Base-by-base conservation (phyloP, 305 asterid genomes). In the Vinca major region DNA sequence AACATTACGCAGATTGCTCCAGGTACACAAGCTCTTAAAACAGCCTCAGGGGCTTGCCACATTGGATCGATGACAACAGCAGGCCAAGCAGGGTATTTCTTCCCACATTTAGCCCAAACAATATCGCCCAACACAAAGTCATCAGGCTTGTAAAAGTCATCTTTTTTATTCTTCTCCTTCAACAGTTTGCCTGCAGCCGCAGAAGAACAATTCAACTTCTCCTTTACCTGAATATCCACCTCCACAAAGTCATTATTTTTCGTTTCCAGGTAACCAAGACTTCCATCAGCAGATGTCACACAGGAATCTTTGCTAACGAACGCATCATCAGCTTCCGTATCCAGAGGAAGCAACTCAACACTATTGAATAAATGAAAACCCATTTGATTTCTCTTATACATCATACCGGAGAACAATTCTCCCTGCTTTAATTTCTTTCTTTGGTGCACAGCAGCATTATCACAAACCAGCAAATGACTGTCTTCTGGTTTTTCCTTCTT, bases 61-160 rank as follows among this genome's bases (percentile, higher is more conserved):
- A 81, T 71, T 19, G 96, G 99, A 61, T 94, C 95, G 52, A 94
- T 89, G 55, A 91, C 97, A 58, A 80, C 70, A 58, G 95, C 97
- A 26, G 99, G 99, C 99, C 99, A 94, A 57, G 97, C 96, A 19
- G 99, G 96, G 45, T 71, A 89, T 20, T 81, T 74, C 76, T 88
- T 94, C 62, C 96, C 96, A 68, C 96, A 91, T 72, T 85, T 94
- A 4, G 97, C 99, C 99, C 99, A 94, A 60, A 91, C 96, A 41
- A 84, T 73, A 69, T 94, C 97, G 8, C 88, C 96, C 78, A 19
- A 58, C 49, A 71, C 82, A 73, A 93, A 93, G 67, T 91, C 91
- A 52, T 77, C 77, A 2, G 86, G 95, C 71, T 72, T 72, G 57
- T 77, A 93, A 70, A 80, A 86, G 66, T 84, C 96, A 14, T 79